Base-by-base conservation (phyloP, 2,329 filamentous ascomycete species). In the Pseudonectria buxi region DNA sequence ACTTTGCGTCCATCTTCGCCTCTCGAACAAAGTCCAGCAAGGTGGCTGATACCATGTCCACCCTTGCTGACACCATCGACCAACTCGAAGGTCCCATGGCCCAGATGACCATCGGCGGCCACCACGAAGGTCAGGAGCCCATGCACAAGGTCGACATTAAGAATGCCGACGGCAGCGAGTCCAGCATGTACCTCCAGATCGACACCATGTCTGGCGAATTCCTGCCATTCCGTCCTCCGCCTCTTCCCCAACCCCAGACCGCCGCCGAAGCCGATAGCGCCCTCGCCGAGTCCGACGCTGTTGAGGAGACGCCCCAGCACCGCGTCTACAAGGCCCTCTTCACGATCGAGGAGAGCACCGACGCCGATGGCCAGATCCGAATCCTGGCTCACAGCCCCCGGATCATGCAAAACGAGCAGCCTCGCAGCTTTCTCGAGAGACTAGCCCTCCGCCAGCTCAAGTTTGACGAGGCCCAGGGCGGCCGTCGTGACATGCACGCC, bases 1-100 rank as follows among this genome's bases (percentile, higher is more conserved):
- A 81, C 32, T 95, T 96, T 61, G 81, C 86, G 43, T 74, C 83
- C 54, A 89, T 98, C 55, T 96, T 96, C 61, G 71, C 80, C 29
- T 58, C 67, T 38, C 72, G 69, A 35, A 61, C 63, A 14, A 70
- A 69, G 48, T 53, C 61, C 42, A 66, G 64, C 55, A 64, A 68
- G 67, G 72, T 74, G 51, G 60, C 65, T 56, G 72, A 75, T 50
- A 81, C 86, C 35, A 78, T 86, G 50, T 75, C 77, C 46, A 86
- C 83, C 13, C 63, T 88, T 36, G 72, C 72, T 18, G 64, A 63
- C 41, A 74, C 76, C 41, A 72, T 80, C 47, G 65, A 80, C 43
- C 69, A 72, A 44, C 64, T 81, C 18, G 78, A 80, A 47, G 64
- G 69, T 30, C 73, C 72, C 41, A 72, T 78, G 65, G 68, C 71